A percentile compares a stretch with the other conserved stretches of the same genome.
phyloP scores from a whole-genome alignment of 768 basidiomycete species.

The Lactarius pseudohatsudake region DNA sequence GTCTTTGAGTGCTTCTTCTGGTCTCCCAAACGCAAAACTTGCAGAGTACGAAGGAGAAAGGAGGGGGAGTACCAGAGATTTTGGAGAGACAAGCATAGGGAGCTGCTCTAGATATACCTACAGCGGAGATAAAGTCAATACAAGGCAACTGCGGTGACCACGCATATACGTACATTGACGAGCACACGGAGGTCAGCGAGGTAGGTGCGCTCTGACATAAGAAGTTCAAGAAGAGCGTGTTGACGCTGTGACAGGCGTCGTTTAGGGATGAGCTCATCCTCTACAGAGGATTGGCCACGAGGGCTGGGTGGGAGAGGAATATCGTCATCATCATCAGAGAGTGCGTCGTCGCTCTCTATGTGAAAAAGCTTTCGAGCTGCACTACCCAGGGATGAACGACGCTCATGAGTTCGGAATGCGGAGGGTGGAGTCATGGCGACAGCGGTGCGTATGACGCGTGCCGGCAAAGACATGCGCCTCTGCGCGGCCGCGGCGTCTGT shows the following conservation, averaged over 20 bases:
- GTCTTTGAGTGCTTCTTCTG: constrained; percentile 16
- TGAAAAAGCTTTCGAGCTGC: constrained; percentile 34
- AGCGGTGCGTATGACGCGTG: constrained; percentile 9
- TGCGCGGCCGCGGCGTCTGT: constrained; percentile 6
- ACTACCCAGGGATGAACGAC: constrained; percentile 21
- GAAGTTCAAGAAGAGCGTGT: constrained; percentile 81
- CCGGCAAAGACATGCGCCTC: constrained; percentile 23
- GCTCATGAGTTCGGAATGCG: constrained; percentile 8
- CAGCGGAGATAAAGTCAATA: constrained; percentile 8
- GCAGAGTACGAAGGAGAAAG: constrained; percentile 37
- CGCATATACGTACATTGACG: constrained; percentile 55
- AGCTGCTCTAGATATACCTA: constrained; percentile 49
- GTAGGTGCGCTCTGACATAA: constrained; percentile 84
- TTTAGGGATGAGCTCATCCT: constrained; percentile 17
- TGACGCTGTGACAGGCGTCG: constrained; percentile 37
- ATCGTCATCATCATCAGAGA: constrained; percentile 37
- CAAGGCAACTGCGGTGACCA: background rate
- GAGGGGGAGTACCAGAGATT: constrained; percentile 27
- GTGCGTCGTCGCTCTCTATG: constrained; percentile 36
- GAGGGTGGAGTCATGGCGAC: constrained; percentile 11
- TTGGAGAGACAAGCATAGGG: constrained; percentile 37
- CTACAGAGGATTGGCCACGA: background rate
- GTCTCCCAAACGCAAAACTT: constrained; percentile 16
- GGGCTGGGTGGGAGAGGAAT: constrained; percentile 13
- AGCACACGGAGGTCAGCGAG: constrained; percentile 74